phyloP scores from a whole-genome alignment of 805 yeast genomes.

The Yarrowia sp. region DNA sequence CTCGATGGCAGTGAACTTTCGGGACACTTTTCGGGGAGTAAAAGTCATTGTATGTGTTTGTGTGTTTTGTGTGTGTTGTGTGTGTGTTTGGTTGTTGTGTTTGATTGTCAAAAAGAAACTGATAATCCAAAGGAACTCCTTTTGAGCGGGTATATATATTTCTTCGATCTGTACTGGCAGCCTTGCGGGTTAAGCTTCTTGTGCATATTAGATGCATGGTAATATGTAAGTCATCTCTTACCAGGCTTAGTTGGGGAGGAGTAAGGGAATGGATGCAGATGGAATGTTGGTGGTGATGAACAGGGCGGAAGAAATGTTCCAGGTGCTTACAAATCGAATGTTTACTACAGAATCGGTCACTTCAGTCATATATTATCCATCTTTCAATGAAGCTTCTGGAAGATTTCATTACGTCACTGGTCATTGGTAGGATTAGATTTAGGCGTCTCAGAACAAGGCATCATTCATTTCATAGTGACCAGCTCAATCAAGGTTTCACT shows the following conservation, averaged over 20 bases:
- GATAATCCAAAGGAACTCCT: neutral
- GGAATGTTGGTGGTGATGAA: neutral
- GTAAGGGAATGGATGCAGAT: conserved; percentile 14
- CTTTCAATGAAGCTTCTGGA: neutral
- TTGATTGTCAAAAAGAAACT: neutral
- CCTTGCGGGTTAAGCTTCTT: neutral
- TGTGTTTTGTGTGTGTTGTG: conserved; percentile 14
- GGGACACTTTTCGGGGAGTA: conserved; percentile 56
- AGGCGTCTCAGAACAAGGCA: neutral
- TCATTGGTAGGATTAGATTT: conserved; percentile 1
- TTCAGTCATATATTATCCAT: neutral
- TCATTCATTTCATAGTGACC: neutral
- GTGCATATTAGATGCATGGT: neutral
- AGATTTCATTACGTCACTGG: neutral
- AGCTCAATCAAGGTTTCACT: neutral
- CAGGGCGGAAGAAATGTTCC: neutral
- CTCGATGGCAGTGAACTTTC: conserved; percentile 63
- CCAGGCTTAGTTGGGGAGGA: conserved; percentile 9
- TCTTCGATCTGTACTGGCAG: conserved; percentile 1
- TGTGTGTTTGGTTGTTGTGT: conserved; percentile 3
- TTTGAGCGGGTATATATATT: neutral
- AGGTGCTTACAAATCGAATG: neutral
- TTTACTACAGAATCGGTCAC: neutral
- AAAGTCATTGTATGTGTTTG: conserved; percentile 28
- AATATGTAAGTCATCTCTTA: conserved; percentile 21